A percentile compares a stretch with the other conserved stretches of the same genome.
Evolutionary conservation across 768 basidiomycete genomes (phyloP).

Genomic region (Russula ochroleuca): DNA sequence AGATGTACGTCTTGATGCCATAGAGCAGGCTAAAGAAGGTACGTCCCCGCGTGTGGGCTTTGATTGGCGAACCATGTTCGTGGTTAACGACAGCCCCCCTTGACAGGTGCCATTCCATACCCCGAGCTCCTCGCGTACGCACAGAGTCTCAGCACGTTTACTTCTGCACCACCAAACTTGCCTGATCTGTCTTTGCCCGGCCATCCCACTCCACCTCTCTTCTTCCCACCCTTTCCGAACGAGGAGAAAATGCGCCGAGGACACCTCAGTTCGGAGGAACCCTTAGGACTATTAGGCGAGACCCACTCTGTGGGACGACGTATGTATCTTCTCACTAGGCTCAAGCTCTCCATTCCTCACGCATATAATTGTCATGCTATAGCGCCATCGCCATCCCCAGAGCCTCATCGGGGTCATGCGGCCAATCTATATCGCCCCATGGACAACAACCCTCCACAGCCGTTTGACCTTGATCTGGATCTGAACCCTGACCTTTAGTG

Average conservation of each 20-base stretch:
- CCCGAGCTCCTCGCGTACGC: constrained; percentile 81
- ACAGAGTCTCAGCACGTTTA: constrained; percentile 79
- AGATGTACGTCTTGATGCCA: constrained; percentile 64
- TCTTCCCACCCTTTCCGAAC: constrained; percentile 89
- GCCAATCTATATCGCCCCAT: constrained; percentile 72
- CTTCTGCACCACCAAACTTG: constrained; percentile 86
- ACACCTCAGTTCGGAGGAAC: constrained; percentile 72
- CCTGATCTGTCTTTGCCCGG: constrained; percentile 66
- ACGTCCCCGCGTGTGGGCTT: constrained; percentile 25
- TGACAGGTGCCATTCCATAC: constrained; percentile 69
- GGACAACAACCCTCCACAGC: constrained; percentile 53
- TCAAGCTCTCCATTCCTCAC: constrained; percentile 7
- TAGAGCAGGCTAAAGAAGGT: constrained; percentile 72
- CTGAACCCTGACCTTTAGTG: constrained; percentile 71
- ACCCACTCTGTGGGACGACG: constrained; percentile 76
- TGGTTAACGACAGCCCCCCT: background rate
- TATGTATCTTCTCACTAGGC: constrained; percentile 35
- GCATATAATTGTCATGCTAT: constrained; percentile 21
- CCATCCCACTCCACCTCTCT: constrained; percentile 70
- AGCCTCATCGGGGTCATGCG: constrained; percentile 42
- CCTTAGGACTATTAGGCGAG: constrained; percentile 72
- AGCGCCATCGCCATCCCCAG: constrained; percentile 65
- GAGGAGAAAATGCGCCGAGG: constrained; percentile 89
- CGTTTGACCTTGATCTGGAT: constrained; percentile 79
- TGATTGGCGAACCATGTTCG: background rate